Conservation (phyloP, 495 filamentous ascomycete genomes). For the Penicillium tannophilum region DNA sequence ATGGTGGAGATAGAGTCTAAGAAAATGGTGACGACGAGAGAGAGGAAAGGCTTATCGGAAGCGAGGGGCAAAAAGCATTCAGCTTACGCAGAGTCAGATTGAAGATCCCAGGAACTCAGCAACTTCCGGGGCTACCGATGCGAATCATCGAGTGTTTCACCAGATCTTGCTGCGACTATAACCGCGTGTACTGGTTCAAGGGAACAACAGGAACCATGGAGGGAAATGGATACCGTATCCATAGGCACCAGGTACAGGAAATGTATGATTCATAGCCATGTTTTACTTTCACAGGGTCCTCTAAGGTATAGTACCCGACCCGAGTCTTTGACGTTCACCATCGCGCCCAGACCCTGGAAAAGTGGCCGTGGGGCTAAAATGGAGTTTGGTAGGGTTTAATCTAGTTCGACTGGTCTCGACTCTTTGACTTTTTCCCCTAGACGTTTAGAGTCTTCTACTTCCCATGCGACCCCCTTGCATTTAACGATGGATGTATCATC, state of each 20-base stretch:
- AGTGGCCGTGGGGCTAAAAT: conserved; percentile 4
- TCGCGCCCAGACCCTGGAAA: conserved; percentile 14
- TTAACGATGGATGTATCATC: conserved; percentile 21
- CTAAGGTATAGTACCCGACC: conserved; percentile 1
- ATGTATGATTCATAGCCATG: conserved; percentile 20
- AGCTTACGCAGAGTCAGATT: conserved; percentile 16
- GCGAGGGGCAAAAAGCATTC: conserved; percentile 26
- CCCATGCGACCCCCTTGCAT: conserved; percentile 25
- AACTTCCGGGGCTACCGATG: conserved; percentile 33
- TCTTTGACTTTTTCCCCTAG: not conserved
- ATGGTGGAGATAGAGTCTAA: conserved; percentile 2
- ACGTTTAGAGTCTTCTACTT: not conserved
- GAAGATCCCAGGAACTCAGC: conserved; percentile 21
- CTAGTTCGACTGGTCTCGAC: conserved; percentile 4
- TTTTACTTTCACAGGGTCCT: not conserved
- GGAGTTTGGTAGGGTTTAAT: conserved; percentile 4
- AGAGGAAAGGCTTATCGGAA: conserved; percentile 31
- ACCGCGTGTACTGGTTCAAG: conserved; percentile 5
- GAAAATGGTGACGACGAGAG: conserved; percentile 32
- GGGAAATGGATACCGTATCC: not conserved
- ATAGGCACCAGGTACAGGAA: conserved; percentile 30
- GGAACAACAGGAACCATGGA: not conserved
- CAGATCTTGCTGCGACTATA: conserved; percentile 23
- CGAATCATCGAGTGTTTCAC: conserved; percentile 35
- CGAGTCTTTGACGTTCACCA: conserved; percentile 32